Base-by-base conservation (phyloP, 2,329 filamentous ascomycete genomes). In the Colletotrichum lindemuthianum region DNA sequence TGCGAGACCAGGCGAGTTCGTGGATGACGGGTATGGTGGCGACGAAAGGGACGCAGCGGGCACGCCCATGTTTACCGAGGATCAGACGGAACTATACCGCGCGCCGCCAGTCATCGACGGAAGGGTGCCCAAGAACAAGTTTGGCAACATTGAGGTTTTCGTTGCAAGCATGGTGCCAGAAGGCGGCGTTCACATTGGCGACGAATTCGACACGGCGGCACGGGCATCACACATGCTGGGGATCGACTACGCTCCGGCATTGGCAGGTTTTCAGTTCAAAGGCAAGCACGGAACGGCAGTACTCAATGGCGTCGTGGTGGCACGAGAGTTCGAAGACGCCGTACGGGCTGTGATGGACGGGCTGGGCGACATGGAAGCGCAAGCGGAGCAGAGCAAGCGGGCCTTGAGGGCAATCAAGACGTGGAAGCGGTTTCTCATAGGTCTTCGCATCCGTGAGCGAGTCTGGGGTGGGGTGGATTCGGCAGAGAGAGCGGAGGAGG, bases 61-160 rank as follows among this genome's bases (percentile, higher is more conserved):
- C 2, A 86, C 81, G 2, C 88, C 88, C 2, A 76, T 90, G 2
- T 91, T 86, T 71, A 87, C 82, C 0, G 73, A 82, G 15, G 84
- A 87, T 8, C 88, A 93, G 72, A 92, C 95, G 0, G 86, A 90
- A 12, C 66, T 89, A 0, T 98, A 97, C 75, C 78, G 86, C 11
- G 87, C 95, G 0, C 91, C 92, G 1, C 90, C 93, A 0, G 89
- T 98, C 1, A 81, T 91, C 4, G 79, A 88, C 55, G 94, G 93
- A 0, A 82, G 83, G 11, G 85, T 98, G 2, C 95, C 96, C 0
- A 95, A 92, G 78, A 99, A 99, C 73, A 89, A 90, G 15, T 99
- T 93, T 75, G 93, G 93, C 10, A 99, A 99, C 72, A 90, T 98
- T 64, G 96, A 98, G 72, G 86, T 97, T 43, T 98, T 95, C 74